These are phyloP conservation scores for Poa annua DNA, from an alignment of 176 grass and related monocot genomes.

Conservation along the genomic window DNA sequence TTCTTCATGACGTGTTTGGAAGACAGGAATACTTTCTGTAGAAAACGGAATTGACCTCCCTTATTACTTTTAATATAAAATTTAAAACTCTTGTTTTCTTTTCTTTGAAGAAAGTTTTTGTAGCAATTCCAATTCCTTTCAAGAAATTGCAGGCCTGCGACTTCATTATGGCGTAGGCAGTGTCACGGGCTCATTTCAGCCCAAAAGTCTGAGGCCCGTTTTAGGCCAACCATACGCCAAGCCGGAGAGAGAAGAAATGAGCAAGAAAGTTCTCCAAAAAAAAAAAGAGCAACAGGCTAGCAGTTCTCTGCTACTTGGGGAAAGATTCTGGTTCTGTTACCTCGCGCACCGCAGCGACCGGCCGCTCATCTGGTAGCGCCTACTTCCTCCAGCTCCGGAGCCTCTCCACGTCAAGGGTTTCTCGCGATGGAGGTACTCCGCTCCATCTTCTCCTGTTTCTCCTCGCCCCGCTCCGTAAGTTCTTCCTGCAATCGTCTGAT, in stretches of 20 bases:
- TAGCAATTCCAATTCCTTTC: too few relatives aligned
- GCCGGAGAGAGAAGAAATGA: constrained; percentile 8
- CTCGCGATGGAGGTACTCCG: constrained; percentile 59
- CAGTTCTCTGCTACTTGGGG: not conserved
- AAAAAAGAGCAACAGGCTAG: not conserved
- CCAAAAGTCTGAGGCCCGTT: not conserved
- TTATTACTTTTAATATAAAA: too few relatives aligned
- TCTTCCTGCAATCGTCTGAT: not conserved
- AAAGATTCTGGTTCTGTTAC: constrained; percentile 4
- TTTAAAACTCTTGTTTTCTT: too few relatives aligned
- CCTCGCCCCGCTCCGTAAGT: constrained; percentile 49
- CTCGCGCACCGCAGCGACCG: constrained; percentile 13
- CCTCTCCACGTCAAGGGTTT: not conserved
- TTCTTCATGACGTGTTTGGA: not conserved
- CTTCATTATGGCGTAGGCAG: not conserved
- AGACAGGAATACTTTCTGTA: not conserved
- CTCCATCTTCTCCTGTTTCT: constrained; percentile 56
- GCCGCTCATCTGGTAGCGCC: not conserved
- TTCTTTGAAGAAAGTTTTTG: too few relatives aligned
- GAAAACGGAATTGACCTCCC: not conserved
- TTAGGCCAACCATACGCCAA: not conserved
- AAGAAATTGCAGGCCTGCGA: too few relatives aligned
- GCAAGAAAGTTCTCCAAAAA: too few relatives aligned
- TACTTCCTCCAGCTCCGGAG: constrained; percentile 3
- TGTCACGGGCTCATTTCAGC: not conserved